Evolutionary conservation across 2,329 filamentous ascomycete species (phyloP).

Genomic region (Talaromyces sp.): DNA sequence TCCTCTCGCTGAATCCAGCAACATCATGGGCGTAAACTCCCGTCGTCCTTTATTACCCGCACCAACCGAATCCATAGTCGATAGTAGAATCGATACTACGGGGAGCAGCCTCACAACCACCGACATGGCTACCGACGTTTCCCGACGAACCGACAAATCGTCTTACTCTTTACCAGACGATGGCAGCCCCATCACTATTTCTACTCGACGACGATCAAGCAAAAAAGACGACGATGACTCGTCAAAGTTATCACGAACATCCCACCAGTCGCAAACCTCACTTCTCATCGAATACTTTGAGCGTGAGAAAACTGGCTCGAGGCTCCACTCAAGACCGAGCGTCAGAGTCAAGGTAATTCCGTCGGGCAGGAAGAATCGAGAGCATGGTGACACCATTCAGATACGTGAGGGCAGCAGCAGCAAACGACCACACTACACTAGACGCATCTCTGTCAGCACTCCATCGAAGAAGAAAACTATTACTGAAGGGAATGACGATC

Average conservation of each 20-base stretch:
- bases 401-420: constrained; percentile 74
- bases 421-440: constrained; percentile 49
- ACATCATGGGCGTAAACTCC: constrained; percentile 49
- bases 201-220: constrained; percentile 54
- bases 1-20: constrained; percentile 14
- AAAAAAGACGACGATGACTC: constrained; percentile 59
- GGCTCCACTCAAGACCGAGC: constrained; percentile 71
- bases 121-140: constrained; percentile 52
- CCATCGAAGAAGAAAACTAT: constrained; percentile 40
- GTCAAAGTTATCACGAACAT: constrained; percentile 52
- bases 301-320: constrained; percentile 59
- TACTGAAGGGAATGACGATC: constrained; percentile 55
- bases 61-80: constrained; percentile 51
- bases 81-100: constrained; percentile 48
- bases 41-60: constrained; percentile 51
- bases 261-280: constrained; percentile 75
- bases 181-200: constrained; percentile 82
- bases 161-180: constrained; percentile 53
- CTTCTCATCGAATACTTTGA: constrained; percentile 95
- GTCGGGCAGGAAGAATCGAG: constrained; percentile 59
- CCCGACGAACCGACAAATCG: constrained; percentile 51
- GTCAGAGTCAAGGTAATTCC: constrained; percentile 79
- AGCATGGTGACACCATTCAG: constrained; percentile 71
- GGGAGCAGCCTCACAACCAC: constrained; percentile 47
- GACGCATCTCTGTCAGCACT: constrained; percentile 63